Conservation (phyloP, 2,329 filamentous ascomycete genomes). For the Arachnomyces sp. region DNA sequence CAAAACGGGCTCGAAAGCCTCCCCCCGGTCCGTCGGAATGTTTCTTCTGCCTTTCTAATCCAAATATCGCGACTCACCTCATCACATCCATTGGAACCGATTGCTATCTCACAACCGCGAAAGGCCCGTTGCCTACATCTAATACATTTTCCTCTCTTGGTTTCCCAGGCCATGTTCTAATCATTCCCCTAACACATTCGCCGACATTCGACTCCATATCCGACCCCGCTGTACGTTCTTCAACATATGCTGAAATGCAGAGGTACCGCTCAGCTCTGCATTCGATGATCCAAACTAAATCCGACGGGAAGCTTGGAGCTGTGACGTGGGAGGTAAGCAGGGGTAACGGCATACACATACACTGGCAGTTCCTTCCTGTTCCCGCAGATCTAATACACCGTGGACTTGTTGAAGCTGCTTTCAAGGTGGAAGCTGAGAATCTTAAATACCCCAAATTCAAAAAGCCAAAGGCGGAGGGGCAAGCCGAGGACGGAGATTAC, state of each 20-base stretch:
- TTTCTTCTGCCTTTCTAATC: conserved; percentile 92
- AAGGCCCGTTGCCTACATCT: conserved; percentile 70
- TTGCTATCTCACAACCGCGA: conserved; percentile 81
- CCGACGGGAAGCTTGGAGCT: conserved; percentile 56
- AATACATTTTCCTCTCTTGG: conserved; percentile 62
- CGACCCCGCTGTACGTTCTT: conserved; percentile 45
- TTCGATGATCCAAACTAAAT: conserved; percentile 55
- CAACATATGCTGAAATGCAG: conserved; percentile 71
- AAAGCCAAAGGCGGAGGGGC: conserved; percentile 29
- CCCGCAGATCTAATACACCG: conserved; percentile 58
- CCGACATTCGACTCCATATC: conserved; percentile 64
- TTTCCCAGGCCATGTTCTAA: conserved; percentile 80
- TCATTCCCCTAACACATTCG: conserved; percentile 78
- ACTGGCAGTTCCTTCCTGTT: conserved; percentile 88
- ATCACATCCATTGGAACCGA: conserved; percentile 83
- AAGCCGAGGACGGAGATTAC: conserved; percentile 50
- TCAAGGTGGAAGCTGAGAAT: conserved; percentile 82
- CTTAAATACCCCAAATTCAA: conserved; percentile 49
- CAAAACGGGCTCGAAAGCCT: conserved; percentile 40
- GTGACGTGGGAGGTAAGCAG: conserved; percentile 92
- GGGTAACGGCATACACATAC: conserved; percentile 69
- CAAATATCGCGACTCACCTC: conserved; percentile 74
- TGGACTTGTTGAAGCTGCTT: conserved; percentile 76
- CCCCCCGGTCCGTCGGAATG: conserved; percentile 64
- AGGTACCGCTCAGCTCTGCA: conserved; percentile 71